A percentile compares a stretch with the other conserved stretches of the same genome.
Evolutionary conservation across 495 filamentous ascomycete species (phyloP).

Genomic region (Neurospora sp.): DNA sequence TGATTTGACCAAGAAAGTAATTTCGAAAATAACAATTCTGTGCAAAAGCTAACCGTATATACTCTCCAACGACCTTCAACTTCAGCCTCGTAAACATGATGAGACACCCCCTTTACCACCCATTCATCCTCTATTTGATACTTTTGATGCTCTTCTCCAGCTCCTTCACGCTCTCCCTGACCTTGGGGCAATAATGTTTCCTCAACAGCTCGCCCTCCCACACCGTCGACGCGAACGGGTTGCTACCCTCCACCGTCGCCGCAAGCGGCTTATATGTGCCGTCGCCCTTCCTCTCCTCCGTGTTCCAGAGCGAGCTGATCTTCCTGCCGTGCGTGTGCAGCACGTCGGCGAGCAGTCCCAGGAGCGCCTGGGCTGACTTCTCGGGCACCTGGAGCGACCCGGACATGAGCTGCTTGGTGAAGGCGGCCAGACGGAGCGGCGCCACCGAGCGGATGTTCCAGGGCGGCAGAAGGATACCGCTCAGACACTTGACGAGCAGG

Average conservation of each 20-base stretch:
- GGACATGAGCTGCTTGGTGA: conserved; percentile 84
- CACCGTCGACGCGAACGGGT: conserved; percentile 79
- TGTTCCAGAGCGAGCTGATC: conserved; percentile 30
- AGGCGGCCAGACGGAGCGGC: conserved; percentile 73
- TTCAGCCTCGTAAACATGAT: not conserved
- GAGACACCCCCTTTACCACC: not conserved
- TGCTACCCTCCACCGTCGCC: conserved; percentile 63
- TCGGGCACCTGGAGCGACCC: conserved; percentile 77
- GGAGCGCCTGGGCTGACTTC: conserved; percentile 68
- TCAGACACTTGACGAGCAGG: conserved; percentile 75
- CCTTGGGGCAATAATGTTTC: conserved; percentile 75
- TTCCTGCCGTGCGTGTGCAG: conserved; percentile 43
- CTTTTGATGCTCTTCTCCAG: conserved; percentile 51
- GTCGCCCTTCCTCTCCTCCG: conserved; percentile 79
- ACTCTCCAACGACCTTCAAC: not conserved
- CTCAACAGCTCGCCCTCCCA: conserved; percentile 89
- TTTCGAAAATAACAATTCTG: not conserved
- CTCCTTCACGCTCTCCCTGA: conserved; percentile 60
- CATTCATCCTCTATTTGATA: not conserved
- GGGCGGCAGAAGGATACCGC: conserved; percentile 62
- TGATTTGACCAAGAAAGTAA: not conserved
- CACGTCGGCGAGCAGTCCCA: conserved; percentile 65
- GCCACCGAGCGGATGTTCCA: conserved; percentile 50
- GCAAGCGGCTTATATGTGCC: conserved; percentile 43
- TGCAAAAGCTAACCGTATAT: not conserved